These are phyloP conservation scores for Ceratocystis papillata DNA, from an alignment of 2,329 filamentous ascomycete species.

Conservation along the genomic window DNA sequence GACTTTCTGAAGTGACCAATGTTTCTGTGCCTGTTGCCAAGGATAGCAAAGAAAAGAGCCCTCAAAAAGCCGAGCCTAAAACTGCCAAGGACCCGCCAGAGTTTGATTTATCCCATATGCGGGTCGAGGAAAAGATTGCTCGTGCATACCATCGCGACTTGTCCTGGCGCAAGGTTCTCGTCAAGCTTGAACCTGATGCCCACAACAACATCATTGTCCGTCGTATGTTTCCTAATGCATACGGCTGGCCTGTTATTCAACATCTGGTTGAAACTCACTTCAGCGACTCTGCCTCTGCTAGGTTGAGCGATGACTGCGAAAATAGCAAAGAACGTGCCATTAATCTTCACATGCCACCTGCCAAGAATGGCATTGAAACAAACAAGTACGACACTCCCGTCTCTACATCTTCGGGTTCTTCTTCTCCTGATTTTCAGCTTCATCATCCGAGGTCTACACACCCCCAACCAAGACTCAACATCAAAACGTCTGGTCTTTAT, in stretches of 20 bases:
- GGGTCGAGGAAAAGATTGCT: conserved; percentile 95
- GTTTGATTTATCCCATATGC: conserved; percentile 58
- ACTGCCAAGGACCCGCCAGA: conserved; percentile 30
- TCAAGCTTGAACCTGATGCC: conserved; percentile 88
- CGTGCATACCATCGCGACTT: conserved; percentile 85
- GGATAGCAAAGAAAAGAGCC: not conserved
- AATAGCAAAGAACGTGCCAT: conserved; percentile 58
- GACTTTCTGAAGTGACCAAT: not conserved
- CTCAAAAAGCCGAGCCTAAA: conserved; percentile 32
- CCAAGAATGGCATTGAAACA: conserved; percentile 55
- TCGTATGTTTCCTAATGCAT: conserved; percentile 92
- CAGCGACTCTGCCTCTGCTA: conserved; percentile 54
- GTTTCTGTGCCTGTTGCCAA: not conserved
- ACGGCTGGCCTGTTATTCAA: conserved; percentile 93
- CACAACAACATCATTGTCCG: conserved; percentile 98
- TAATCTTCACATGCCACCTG: conserved; percentile 44
- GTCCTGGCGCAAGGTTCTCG: conserved; percentile 92
- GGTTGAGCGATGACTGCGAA: conserved; percentile 57
- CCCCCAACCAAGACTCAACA: not conserved
- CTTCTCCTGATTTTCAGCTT: not conserved
- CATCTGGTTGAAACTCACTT: conserved; percentile 94
- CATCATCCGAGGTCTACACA: conserved; percentile 29
- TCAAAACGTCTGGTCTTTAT: not conserved
- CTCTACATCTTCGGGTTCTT: not conserved
- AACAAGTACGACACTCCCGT: conserved; percentile 28